These are phyloP conservation scores for Endothia cerciana DNA, from an alignment of 2,329 filamentous ascomycete genomes.

Conservation along the genomic window DNA sequence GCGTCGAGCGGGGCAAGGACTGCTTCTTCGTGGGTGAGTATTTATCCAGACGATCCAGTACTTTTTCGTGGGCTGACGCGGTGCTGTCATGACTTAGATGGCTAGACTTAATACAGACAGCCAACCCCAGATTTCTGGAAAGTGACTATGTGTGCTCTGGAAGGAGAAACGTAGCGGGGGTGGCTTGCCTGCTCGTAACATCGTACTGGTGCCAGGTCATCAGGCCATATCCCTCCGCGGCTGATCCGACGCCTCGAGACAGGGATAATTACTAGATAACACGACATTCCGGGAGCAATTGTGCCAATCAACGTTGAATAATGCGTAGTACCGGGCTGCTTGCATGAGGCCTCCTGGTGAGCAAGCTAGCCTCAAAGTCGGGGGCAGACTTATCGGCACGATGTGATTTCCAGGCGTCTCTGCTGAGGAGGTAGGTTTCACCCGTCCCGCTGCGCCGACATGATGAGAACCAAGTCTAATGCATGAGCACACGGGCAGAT, in stretches of 20 bases:
- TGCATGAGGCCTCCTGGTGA: not conserved
- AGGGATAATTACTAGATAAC: not conserved
- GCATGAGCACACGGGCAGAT: not conserved
- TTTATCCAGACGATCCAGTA: accelerated
- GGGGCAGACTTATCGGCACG: not conserved
- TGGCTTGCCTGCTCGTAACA: not conserved
- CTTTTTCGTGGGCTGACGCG: not conserved
- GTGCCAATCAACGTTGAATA: not conserved
- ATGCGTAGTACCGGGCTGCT: not conserved
- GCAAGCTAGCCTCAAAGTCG: not conserved
- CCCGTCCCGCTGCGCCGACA: not conserved
- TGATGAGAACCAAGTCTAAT: not conserved
- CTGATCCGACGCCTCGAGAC: not conserved
- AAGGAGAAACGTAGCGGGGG: not conserved
- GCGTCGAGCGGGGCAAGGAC: constrained; percentile 65
- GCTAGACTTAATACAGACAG: not conserved
- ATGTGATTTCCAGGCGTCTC: not conserved
- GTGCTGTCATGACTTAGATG: constrained; percentile 54
- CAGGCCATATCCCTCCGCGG: not conserved
- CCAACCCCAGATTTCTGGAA: not conserved
- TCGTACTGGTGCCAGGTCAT: not conserved
- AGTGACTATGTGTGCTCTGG: not conserved
- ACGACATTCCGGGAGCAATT: not conserved
- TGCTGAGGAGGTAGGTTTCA: not conserved
- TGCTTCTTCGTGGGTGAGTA: constrained; percentile 91